Evolutionary conservation across 73 alveolate species (phyloP), one percentile per base, ranked within the genome.

Genomic region (Symbiodinium pilosum): DNA sequence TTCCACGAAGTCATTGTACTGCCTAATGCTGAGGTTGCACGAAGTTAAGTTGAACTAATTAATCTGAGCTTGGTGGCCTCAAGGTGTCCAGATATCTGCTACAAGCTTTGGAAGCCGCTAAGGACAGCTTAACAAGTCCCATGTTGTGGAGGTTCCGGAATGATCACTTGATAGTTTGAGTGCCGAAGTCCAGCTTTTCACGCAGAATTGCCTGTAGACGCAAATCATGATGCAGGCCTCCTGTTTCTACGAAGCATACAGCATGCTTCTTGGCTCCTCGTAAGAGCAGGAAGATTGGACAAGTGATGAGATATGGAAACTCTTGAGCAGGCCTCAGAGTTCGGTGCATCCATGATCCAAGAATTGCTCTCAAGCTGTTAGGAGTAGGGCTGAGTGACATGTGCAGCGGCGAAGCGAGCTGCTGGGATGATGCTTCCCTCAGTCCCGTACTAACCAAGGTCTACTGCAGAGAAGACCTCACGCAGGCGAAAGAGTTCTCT

Each of bases 381-480:
- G n/a, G n/a, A n/a, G n/a, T n/a, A n/a, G n/a, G n/a, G n/a, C n/a
- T n/a, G 21, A 47, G 59, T 47, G 14, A 47, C 59, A 47, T 47
- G 59, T 47, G 59, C 59, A 47, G 59, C 59, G 59, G 14, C 59
- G 21, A 47, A 9, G 59, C 21, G 14, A 47, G 59, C 6, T 9
- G 14, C 59, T 47, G 14, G 14, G 59, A 47, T 47, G 21, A 14
- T 47, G 59, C 6, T 9, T 47, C n/a, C n/a, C n/a, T n/a, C n/a
- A n/a, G n/a, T n/a, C n/a, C n/a, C n/a, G n/a, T n/a, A n/a, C 59
- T 47, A 14, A 47, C 6, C 59, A 14, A 64, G 77, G 77, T 64
- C 77, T 32, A 64, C 77, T 64, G 77, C 77, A 64, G 77, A 64
- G 77, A 64, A 64, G 77, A 64, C 77, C 77, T 64, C 77, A 24